Evolutionary conservation across 2,329 filamentous ascomycete genomes (phyloP), one percentile per base, ranked within the genome.

Genomic region (Grosmannia clavigera): DNA sequence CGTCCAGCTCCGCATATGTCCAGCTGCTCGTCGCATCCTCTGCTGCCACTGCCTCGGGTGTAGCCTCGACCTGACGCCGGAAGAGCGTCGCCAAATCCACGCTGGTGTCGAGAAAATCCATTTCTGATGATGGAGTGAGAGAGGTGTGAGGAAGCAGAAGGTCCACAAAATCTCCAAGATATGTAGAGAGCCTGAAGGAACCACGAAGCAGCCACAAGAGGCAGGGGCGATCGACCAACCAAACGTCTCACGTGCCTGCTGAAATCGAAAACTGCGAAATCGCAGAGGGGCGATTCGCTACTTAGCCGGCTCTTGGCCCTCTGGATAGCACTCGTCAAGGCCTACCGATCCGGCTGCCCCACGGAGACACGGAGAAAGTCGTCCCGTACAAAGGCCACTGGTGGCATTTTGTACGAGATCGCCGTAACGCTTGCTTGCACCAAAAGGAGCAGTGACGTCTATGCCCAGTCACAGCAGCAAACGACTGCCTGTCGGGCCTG

Each of bases 1-100:
- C 71, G 68, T 90, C 85, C 61, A 92, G 80, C 74, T 90, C 80
- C 55, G 80, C 78, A 70, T 92, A 92, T 57, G 87, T 90, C 69
- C 88, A 85, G 57, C 75, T 81, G 61, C 76, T 76, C 48, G 74
- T 76, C 64, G 85, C 85, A 72, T 92, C 88, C 70, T 92, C 87
- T 60, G 91, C 73, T 25, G 88, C 88, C 67, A 87, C 70, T 40
- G 83, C 81, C 72, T 88, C 75, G 5, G 88, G 88, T 0, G 87
- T 88, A 31, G 78, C 78, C 64, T 79, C 75, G 59, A 82, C 88
- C 76, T 92, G 88, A 65, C 82, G 73, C 64, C 76, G 74, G 70
- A 92, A 90, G 64, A 91, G 81, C 35, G 86, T 83, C 56, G 85
- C 82, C 61, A 92, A 75, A 72, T 92, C 87, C 72, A 87, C 88